phyloP scores from a whole-genome alignment of 2,329 filamentous ascomycete species.

The Dryadomyces quercus-mongolicae region DNA sequence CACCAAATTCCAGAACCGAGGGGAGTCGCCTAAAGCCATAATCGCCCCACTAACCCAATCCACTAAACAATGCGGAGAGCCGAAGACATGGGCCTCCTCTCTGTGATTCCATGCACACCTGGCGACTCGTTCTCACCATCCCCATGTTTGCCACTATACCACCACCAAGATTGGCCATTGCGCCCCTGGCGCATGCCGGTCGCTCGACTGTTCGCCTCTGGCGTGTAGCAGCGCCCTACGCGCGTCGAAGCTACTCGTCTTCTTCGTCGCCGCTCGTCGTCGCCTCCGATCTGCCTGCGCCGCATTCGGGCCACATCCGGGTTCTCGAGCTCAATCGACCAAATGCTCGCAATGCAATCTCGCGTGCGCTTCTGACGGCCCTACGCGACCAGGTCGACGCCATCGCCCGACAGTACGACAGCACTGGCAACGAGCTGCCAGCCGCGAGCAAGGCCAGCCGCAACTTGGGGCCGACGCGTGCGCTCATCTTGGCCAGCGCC shows the following conservation, averaged over 20 bases:
- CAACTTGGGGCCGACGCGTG: slow-evolving; percentile 48
- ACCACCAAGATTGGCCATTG: too few species aligned
- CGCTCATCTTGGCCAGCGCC: slow-evolving; percentile 72
- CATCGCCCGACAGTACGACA: slow-evolving; percentile 52
- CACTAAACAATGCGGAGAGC: too few species aligned
- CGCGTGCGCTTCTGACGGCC: slow-evolving; percentile 58
- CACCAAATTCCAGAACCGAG: too few species aligned
- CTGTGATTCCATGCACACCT: too few species aligned
- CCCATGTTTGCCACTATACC: too few species aligned
- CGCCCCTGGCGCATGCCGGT: neutral
- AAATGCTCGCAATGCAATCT: slow-evolving; percentile 81
- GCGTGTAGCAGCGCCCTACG: neutral
- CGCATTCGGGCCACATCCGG: slow-evolving; percentile 72
- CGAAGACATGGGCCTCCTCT: too few species aligned
- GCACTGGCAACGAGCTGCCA: slow-evolving; percentile 38
- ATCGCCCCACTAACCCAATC: too few species aligned
- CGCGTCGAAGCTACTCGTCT: neutral
- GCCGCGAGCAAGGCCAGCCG: slow-evolving; percentile 24
- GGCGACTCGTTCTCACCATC: too few species aligned
- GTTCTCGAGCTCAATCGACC: slow-evolving; percentile 82
- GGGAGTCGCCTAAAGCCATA: too few species aligned
- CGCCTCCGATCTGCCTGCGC: slow-evolving; percentile 63
- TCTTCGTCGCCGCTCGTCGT: slow-evolving; percentile 41
- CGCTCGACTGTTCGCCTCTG: neutral
- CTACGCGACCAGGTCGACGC: slow-evolving; percentile 62